Evolutionary conservation across 2,329 filamentous ascomycete genomes (phyloP).

Genomic region (Byssothecium circinans): DNA sequence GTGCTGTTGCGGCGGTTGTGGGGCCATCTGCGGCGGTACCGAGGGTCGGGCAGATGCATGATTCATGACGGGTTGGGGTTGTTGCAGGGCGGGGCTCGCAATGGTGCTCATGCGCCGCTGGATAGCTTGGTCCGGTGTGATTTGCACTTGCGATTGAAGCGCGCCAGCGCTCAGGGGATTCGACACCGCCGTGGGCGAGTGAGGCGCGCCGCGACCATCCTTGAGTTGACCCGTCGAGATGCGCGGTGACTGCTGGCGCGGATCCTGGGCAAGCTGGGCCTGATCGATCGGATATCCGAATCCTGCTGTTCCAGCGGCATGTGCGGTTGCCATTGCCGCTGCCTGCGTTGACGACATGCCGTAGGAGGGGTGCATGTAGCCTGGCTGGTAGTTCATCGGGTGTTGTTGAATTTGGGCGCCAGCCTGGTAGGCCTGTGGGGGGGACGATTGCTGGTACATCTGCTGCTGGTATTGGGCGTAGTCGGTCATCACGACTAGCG

Average conservation of each 20-base stretch:
- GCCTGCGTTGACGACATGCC: constrained; percentile 81
- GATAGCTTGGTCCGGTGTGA: constrained; percentile 38
- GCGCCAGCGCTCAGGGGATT: constrained; percentile 54
- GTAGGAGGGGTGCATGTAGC: constrained; percentile 72
- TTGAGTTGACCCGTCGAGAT: constrained; percentile 72
- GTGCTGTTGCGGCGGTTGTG: constrained; percentile 65
- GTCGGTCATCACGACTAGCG: constrained; percentile 46
- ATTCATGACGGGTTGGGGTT: constrained; percentile 74
- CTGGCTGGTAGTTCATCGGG: constrained; percentile 79
- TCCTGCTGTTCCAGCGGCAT: constrained; percentile 74
- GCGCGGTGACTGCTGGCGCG: constrained; percentile 70
- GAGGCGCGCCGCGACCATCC: constrained; percentile 67
- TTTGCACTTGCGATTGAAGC: constrained; percentile 44
- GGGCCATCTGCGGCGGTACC: constrained; percentile 52
- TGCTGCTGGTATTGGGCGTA: constrained; percentile 53
- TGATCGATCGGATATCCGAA: constrained; percentile 64
- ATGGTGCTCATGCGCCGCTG: constrained; percentile 48
- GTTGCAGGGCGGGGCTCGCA: constrained; percentile 58
- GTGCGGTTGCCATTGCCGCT: constrained; percentile 91
- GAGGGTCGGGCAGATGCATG: constrained; percentile 61
- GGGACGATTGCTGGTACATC: constrained; percentile 70
- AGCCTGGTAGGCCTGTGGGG: constrained; percentile 69
- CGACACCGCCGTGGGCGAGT: constrained; percentile 74
- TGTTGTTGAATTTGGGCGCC: constrained; percentile 62
- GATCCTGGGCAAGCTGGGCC: constrained; percentile 59